Percentiles rank a stretch among this genome's conserved stretches.
Conservation (phyloP, 805 yeast species). For the Pichia manshurica region DNA sequence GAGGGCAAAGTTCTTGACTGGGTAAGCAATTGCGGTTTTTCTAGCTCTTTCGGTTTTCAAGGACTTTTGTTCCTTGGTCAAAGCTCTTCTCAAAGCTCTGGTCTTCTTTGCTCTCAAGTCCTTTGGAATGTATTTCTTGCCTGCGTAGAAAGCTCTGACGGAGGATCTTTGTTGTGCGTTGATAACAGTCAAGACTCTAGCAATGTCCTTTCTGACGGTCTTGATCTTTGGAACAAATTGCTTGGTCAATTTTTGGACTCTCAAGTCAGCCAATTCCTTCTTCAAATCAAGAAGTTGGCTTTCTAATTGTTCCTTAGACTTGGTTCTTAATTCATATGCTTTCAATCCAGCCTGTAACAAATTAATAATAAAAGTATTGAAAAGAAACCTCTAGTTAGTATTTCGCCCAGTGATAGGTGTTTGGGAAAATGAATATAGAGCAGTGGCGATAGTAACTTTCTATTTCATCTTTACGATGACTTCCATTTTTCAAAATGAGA, state of each 20-base stretch:
- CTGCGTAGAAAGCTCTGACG: slow-evolving; percentile 91
- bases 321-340: slow-evolving; percentile 94
- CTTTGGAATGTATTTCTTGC: slow-evolving; percentile 95
- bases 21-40: slow-evolving; percentile 93
- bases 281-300: slow-evolving; percentile 90
- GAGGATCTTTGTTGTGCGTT: slow-evolving; percentile 94
- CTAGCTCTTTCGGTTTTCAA: slow-evolving; percentile 80
- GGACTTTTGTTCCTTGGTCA: slow-evolving; percentile 81
- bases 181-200: slow-evolving; percentile 95
- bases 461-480: too few relatives aligned
- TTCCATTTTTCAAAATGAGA: too few relatives aligned
- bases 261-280: slow-evolving; percentile 92
- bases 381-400: neutral
- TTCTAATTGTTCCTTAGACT: slow-evolving; percentile 95
- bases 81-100: slow-evolving; percentile 98
- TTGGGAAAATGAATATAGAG: too few relatives aligned
- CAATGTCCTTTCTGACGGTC: slow-evolving; percentile 97
- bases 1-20: slow-evolving; percentile 97
- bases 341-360: slow-evolving; percentile 71
- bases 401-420: neutral
- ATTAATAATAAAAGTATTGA: neutral
- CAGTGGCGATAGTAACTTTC: too few relatives aligned
- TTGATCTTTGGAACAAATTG: slow-evolving; percentile 94
- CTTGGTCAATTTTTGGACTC: slow-evolving; percentile 90
- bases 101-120: slow-evolving; percentile 99